These are phyloP conservation scores for Xylaria acuta DNA, from an alignment of 495 filamentous ascomycete genomes.

Conservation along the genomic window DNA sequence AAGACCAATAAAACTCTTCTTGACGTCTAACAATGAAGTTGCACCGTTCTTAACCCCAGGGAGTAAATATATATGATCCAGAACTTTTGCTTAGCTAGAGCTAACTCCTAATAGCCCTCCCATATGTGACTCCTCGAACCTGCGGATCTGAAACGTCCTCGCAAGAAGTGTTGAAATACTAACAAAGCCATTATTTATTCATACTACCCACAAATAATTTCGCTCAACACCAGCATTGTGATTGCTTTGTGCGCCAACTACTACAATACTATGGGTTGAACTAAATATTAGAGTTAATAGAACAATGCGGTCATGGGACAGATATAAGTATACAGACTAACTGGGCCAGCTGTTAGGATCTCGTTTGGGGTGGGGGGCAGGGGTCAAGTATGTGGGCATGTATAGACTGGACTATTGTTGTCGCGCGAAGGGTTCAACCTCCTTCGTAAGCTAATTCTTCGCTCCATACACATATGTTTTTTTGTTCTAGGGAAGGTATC, in stretches of 20 bases:
- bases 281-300: not conserved
- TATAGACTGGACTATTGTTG: too few relatives aligned
- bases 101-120: not conserved
- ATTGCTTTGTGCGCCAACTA: not conserved
- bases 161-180: not conserved
- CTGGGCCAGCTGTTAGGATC: not conserved
- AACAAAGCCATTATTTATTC: not conserved
- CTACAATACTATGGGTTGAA: not conserved
- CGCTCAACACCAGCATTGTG: not conserved
- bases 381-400: too few relatives aligned
- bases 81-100: not conserved
- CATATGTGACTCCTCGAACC: not conserved
- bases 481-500: too few relatives aligned
- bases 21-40: not conserved
- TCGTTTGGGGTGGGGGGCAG: too few relatives aligned
- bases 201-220: not conserved
- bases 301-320: not conserved
- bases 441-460: too few relatives aligned
- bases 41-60: not conserved
- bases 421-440: too few relatives aligned
- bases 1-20: not conserved
- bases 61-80: not conserved
- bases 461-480: too few relatives aligned
- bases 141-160: not conserved
- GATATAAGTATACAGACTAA: not conserved